Conservation (phyloP, 257 asterid species). For the Primulina tabacum region DNA sequence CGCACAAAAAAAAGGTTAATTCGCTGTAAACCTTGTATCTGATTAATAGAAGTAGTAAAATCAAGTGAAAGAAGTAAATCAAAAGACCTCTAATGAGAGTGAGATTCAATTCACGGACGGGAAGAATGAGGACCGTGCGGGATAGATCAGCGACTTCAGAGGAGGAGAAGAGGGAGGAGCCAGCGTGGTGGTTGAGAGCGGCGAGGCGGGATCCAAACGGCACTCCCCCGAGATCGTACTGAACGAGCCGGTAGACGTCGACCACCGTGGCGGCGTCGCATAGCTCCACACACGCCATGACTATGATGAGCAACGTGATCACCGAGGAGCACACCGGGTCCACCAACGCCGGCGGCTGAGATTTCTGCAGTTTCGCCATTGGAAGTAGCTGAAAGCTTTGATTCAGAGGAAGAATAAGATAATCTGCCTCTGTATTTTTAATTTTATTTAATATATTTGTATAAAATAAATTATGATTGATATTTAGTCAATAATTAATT, state of each 20-base stretch:
- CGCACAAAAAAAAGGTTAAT: background rate
- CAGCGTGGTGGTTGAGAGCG: constrained; percentile 90
- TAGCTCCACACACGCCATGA: constrained; percentile 73
- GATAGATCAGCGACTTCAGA: constrained; percentile 66
- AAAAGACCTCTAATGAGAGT: constrained; percentile 63
- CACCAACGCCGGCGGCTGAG: constrained; percentile 36
- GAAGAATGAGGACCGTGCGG: constrained; percentile 83
- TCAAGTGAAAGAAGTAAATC: constrained; percentile 14
- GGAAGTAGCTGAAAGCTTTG: constrained; percentile 27
- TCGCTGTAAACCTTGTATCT: background rate
- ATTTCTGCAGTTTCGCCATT: constrained; percentile 52
- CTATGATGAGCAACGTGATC: constrained; percentile 43
- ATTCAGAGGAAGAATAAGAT: constrained; percentile 21
- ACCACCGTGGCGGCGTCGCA: constrained; percentile 80
- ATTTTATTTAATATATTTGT: too few relatives aligned
- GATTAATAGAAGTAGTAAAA: background rate
- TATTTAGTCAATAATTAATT: too few relatives aligned
- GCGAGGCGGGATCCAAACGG: constrained; percentile 93
- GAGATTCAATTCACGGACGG: constrained; percentile 86
- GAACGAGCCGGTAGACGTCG: constrained; percentile 93
- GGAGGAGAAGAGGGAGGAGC: constrained; percentile 64
- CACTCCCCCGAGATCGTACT: constrained; percentile 82
- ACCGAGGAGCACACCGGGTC: constrained; percentile 51
- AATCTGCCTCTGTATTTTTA: background rate
- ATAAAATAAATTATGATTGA: background rate